Percentiles rank a stretch among this genome's conserved stretches.
These are phyloP conservation scores for Cordyceps tenuipes DNA, from an alignment of 2,329 filamentous ascomycete species.

Conservation along the genomic window DNA sequence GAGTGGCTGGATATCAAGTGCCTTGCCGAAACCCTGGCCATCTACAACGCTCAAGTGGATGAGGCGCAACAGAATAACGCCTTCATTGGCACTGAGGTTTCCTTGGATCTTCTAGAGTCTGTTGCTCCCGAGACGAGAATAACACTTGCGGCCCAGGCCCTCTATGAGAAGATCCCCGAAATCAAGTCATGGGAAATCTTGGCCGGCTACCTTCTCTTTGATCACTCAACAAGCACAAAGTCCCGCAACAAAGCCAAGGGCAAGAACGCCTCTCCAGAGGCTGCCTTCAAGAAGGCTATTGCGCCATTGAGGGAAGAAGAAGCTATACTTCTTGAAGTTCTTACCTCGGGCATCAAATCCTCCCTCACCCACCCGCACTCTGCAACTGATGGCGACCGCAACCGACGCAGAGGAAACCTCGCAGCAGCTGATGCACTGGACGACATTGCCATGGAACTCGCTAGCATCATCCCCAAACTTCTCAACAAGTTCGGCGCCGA, in stretches of 20 bases:
- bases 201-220: conserved; percentile 83
- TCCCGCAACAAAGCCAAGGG: conserved; percentile 42
- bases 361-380: conserved; percentile 52
- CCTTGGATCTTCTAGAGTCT: conserved; percentile 51
- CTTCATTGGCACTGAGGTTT: conserved; percentile 39
- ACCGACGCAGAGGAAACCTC: conserved; percentile 47
- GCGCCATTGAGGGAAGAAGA: conserved; percentile 72
- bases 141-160: conserved; percentile 72
- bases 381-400: conserved; percentile 55
- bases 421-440: conserved; percentile 67
- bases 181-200: conserved; percentile 81
- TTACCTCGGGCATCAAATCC: conserved; percentile 73
- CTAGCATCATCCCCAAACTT: conserved; percentile 70
- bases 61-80: conserved; percentile 42
- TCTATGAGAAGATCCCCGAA: conserved; percentile 75
- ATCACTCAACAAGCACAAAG: conserved; percentile 64
- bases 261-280: conserved; percentile 46
- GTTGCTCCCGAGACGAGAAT: conserved; percentile 70
- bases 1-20: conserved; percentile 92
- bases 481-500: conserved; percentile 91
- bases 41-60: conserved; percentile 66
- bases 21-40: conserved; percentile 71
- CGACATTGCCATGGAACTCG: conserved; percentile 68
- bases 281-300: conserved; percentile 60
- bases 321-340: conserved; percentile 74